Evolutionary conservation across 176 grass and related monocot genomes (phyloP), one percentile per base, ranked within the genome.

Genomic region (Triticum monococcum): DNA sequence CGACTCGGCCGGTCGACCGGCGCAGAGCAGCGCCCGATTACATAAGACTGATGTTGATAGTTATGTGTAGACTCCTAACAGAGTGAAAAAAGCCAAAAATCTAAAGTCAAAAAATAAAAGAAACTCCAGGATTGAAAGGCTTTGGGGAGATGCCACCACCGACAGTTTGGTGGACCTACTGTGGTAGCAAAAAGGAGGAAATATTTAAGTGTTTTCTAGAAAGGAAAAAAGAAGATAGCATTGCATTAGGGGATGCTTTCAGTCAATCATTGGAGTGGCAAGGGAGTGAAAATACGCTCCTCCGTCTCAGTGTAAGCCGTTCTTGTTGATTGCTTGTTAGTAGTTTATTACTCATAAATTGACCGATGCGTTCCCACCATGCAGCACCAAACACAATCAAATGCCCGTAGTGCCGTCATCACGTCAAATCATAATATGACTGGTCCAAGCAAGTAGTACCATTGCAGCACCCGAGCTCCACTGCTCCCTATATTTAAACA

Each of bases 131-230:
- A 50, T 50, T 50, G 60, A 70, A 73, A 12, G 38, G 20, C 5
- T 43, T 72, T 16, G 22, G 79, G 72, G 13, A 22, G 26, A 81
- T 80, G 81, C 76, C 85, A 80, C 85, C 89, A 91, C 89, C 89
- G 81, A 84, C 89, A 91, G 36, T 84, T 76, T 91, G 26, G 85
- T 87, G 81, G 81, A 81, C 85, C 81, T 79, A 24, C 56, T 79
- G 48, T 65, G 30, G 12, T 83, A 64, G 54, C 54, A 38, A 83
- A 83, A 80, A 79, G 48, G 57, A 31, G 50, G n/a, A 77, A 77
- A 6, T 4, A 6, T 23, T 71, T 13, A 48, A 30, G 36, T 3
- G 14, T 54, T 18, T 77, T 24, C 13, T 11, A 4, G 4, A 33
- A 75, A 41, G 8, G 40, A 18, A 32, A 23, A 9, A 5, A 30